These are phyloP conservation scores for Stereocaulon alpinum DNA, from an alignment of 495 filamentous ascomycete genomes.

Conservation along the genomic window DNA sequence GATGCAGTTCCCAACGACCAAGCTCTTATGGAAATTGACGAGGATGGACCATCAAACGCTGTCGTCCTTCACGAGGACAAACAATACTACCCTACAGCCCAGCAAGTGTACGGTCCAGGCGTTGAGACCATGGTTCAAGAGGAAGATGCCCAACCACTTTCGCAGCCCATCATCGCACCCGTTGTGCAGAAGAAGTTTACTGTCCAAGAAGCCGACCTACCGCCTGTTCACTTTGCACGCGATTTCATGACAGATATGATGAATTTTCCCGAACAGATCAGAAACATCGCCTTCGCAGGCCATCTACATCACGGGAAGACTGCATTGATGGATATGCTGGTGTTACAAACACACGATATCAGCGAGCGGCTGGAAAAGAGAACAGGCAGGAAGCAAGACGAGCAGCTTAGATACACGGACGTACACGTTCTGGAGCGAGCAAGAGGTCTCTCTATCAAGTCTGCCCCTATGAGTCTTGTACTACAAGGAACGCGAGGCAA, in stretches of 20 bases:
- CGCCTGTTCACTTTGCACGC: conserved; percentile 74
- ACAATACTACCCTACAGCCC: conserved; percentile 95
- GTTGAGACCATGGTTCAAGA: conserved; percentile 96
- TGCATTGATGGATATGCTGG: conserved; percentile 96
- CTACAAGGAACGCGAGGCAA: conserved; percentile 81
- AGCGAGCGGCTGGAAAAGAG: conserved; percentile 64
- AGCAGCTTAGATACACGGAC: conserved; percentile 91
- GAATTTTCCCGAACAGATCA: conserved; percentile 87
- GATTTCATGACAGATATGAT: conserved; percentile 93
- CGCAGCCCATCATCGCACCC: conserved; percentile 87
- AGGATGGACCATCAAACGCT: conserved; percentile 91
- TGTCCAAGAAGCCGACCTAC: conserved; percentile 82
- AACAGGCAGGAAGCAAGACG: conserved; percentile 70
- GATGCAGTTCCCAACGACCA: conserved; percentile 47
- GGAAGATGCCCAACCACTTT: conserved; percentile 88
- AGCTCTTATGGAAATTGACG: conserved; percentile 91
- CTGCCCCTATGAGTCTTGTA: conserved; percentile 88
- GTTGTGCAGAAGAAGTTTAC: conserved; percentile 92
- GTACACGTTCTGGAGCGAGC: conserved; percentile 80
- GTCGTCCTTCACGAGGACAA: conserved; percentile 97
- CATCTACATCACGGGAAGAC: conserved; percentile 98
- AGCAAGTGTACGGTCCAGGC: conserved; percentile 85
- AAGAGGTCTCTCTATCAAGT: conserved; percentile 85
- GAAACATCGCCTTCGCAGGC: conserved; percentile 84
- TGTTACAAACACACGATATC: conserved; percentile 86